Base-by-base conservation (phyloP, 495 filamentous ascomycete genomes). In the Podospora pseudoanserina region DNA sequence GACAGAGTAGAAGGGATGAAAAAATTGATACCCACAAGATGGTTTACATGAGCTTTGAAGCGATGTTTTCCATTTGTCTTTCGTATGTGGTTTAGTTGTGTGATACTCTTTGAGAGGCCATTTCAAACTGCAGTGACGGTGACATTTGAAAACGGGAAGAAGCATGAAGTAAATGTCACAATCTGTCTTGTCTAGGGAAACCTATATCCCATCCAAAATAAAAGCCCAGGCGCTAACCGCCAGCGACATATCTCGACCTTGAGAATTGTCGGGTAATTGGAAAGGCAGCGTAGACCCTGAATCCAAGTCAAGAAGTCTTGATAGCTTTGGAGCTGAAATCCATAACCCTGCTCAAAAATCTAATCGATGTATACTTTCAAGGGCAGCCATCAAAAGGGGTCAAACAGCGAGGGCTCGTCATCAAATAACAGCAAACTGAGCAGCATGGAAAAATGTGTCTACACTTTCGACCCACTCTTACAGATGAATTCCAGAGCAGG, bases 401-500 rank as follows among this genome's bases (percentile, higher is more conserved):
- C 30, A 0, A 49, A 49, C 39, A 49, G 15, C 15, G 2, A 49
- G 7, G 6, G 11, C 11, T 39, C 56, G n/a, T 5, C 3, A 26
- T 58, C 23, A 4, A 2, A 5, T 28, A 4, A 18, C 20, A 61
- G 20, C 23, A 18, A 26, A 32, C 30, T 32, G 30, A 32, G 30
- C 30, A 61, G 30, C 59, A 28, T 28, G 26, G 9, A 49, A 9
- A 73, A 68, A 83, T 83, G 81, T 84, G 78, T 82, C 82, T 71
- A 79, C 75, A 34, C 78, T 75, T 83, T 83, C 91, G 91, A 94
- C 87, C 91, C 87, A 87, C 91, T 86, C 86, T 85, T 86, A 93
- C 91, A 93, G 77, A 82, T 84, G 74, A 81, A 85, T 88, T 90
- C 91, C 85, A 92, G 88, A 92, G 92, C 89, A 93, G 92, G 86